These are phyloP conservation scores for Cercospora sp. DNA, from an alignment of 2,329 filamentous ascomycete genomes.

Conservation along the genomic window DNA sequence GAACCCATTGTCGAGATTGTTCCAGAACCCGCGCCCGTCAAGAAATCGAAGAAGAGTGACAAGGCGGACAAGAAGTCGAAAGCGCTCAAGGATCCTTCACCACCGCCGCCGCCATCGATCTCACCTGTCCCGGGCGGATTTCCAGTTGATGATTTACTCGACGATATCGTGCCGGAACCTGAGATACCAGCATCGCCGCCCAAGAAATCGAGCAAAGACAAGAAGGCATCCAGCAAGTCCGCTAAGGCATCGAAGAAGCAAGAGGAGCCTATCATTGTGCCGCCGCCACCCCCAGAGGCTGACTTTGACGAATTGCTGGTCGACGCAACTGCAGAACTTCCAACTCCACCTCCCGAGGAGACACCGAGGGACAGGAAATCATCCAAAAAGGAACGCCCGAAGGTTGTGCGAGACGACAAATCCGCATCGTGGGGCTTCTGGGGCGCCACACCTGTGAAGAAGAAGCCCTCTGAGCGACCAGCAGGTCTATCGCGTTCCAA, in stretches of 20 bases:
- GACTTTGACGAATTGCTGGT: slow-evolving; percentile 31
- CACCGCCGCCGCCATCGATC: slow-evolving; percentile 26
- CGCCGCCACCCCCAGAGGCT: slow-evolving; percentile 14
- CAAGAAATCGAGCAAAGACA: slow-evolving; percentile 31
- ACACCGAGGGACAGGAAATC: slow-evolving; percentile 54
- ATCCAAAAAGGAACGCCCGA: slow-evolving; percentile 73
- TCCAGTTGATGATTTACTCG: slow-evolving; percentile 46
- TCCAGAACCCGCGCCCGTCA: slow-evolving; percentile 36
- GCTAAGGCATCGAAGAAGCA: slow-evolving; percentile 37
- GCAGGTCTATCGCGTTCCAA: slow-evolving; percentile 56
- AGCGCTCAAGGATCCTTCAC: slow-evolving; percentile 26
- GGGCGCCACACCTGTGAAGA: slow-evolving; percentile 52
- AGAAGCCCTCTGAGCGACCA: slow-evolving; percentile 41
- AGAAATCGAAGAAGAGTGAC: slow-evolving; percentile 30
- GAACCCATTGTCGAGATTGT: slow-evolving; percentile 29
- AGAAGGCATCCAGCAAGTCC: slow-evolving; percentile 26
- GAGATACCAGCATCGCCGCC: slow-evolving; percentile 26
- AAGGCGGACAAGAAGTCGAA: slow-evolving; percentile 28
- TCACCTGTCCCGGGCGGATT: slow-evolving; percentile 50
- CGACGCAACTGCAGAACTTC: slow-evolving; percentile 41
- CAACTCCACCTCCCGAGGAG: slow-evolving; percentile 53
- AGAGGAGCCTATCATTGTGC: slow-evolving; percentile 38
- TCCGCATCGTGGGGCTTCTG: slow-evolving; percentile 71
- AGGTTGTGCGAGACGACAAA: slow-evolving; percentile 68
- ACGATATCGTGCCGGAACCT: slow-evolving; percentile 27